phyloP scores from a whole-genome alignment of 148 eudicot genomes.

The Camellia japonica region DNA sequence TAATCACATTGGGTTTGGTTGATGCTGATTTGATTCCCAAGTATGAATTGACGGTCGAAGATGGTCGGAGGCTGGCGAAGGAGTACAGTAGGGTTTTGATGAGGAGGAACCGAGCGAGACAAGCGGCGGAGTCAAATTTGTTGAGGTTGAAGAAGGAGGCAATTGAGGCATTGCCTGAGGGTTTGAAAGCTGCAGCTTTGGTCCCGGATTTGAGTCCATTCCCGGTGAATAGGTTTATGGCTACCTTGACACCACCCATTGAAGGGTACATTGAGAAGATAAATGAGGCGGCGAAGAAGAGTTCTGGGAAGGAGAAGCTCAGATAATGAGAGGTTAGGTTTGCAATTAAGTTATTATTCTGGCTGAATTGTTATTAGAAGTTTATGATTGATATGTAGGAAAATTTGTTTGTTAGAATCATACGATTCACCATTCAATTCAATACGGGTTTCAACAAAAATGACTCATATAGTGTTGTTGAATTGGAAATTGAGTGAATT shows the following conservation, averaged over 20 bases:
- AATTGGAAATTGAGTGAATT: too few species aligned
- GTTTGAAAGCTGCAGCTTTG: constrained; percentile 68
- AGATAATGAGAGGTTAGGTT: constrained; percentile 49
- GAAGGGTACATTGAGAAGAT: constrained; percentile 88
- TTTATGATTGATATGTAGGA: background rate
- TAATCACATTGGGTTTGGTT: constrained; percentile 67
- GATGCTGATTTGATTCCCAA: constrained; percentile 70
- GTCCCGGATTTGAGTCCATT: constrained; percentile 77
- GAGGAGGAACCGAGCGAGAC: constrained; percentile 81
- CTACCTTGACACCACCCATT: constrained; percentile 88
- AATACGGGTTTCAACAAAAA: too few species aligned
- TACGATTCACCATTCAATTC: too few species aligned
- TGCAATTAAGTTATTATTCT: background rate
- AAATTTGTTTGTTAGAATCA: background rate
- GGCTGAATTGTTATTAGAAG: background rate
- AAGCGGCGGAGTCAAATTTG: constrained; percentile 67
- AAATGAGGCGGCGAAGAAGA: constrained; percentile 72
- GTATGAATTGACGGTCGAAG: constrained; percentile 82
- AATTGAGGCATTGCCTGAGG: constrained; percentile 83
- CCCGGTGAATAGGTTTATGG: constrained; percentile 76
- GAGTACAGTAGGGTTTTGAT: constrained; percentile 89
- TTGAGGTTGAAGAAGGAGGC: constrained; percentile 88
- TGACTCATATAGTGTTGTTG: too few species aligned
- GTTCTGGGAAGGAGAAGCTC: constrained; percentile 59
- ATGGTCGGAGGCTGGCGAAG: constrained; percentile 79